Evolutionary conservation across 2,329 filamentous ascomycete species (phyloP).

Genomic region (Alternaria hordeiaustralica): DNA sequence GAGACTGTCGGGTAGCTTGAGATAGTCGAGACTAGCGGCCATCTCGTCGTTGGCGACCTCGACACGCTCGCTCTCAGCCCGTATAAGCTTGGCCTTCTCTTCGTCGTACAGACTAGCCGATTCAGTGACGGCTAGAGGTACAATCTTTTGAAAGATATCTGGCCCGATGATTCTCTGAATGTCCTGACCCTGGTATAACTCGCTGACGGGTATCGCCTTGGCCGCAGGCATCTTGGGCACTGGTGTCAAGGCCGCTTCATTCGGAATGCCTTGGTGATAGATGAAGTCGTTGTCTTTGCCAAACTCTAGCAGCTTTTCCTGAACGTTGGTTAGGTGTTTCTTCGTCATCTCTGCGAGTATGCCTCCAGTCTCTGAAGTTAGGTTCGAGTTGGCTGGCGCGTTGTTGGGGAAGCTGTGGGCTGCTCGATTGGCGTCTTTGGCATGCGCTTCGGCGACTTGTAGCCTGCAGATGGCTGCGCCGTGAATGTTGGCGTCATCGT

Average conservation of each 20-base stretch:
- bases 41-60: constrained; percentile 94
- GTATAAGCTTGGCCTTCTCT: constrained; percentile 94
- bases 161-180: constrained; percentile 96
- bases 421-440: constrained; percentile 77
- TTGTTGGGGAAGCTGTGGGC: constrained; percentile 82
- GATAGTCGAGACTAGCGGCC: constrained; percentile 91
- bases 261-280: constrained; percentile 91
- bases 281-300: constrained; percentile 97
- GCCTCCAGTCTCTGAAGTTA: constrained; percentile 78
- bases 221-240: constrained; percentile 93
- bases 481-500: constrained; percentile 87
- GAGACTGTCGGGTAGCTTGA: constrained; percentile 86
- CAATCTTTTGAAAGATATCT: constrained; percentile 95
- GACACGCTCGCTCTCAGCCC: constrained; percentile 91
- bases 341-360: constrained; percentile 82
- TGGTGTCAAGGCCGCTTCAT: constrained; percentile 78
- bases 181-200: constrained; percentile 95
- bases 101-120: constrained; percentile 97
- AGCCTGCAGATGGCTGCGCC: constrained; percentile 84
- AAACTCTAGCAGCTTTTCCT: constrained; percentile 78
- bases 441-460: constrained; percentile 78
- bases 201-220: constrained; percentile 95
- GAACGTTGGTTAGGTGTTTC: constrained; percentile 78
- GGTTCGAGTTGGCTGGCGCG: constrained; percentile 80
- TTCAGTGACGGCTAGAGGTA: constrained; percentile 94